These are phyloP conservation scores for Rhizopus arrhizus DNA, from an alignment of 371 early-diverging fungal genomes.

Conservation along the genomic window DNA sequence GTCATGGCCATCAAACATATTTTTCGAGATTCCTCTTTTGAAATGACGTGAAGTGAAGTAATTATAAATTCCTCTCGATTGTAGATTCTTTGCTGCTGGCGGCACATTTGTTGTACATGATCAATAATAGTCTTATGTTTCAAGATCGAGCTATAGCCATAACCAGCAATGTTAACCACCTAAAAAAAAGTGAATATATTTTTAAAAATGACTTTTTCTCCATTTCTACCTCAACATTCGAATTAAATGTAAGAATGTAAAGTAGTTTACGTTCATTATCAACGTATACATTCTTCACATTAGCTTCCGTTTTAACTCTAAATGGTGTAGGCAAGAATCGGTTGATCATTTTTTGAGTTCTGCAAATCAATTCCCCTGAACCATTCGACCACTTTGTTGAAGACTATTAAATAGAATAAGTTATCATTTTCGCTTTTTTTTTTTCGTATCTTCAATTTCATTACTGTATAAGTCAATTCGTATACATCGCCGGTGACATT, in stretches of 20 bases:
- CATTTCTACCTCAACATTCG: conserved; percentile 67
- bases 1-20: conserved; percentile 75
- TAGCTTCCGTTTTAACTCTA: conserved; percentile 13
- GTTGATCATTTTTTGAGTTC: conserved; percentile 48
- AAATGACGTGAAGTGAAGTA: conserved; percentile 67
- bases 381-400: conserved; percentile 75
- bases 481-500: conserved; percentile 75
- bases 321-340: conserved; percentile 66
- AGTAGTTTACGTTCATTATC: conserved; percentile 74
- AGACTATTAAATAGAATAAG: conserved; percentile 6
- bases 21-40: conserved; percentile 59
- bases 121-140: conserved; percentile 49
- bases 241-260: conserved; percentile 68
- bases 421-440: neutral
- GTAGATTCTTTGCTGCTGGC: conserved; percentile 42
- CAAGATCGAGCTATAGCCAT: conserved; percentile 37
- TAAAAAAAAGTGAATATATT: conserved; percentile 3
- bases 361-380: conserved; percentile 70
- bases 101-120: conserved; percentile 52
- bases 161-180: conserved; percentile 36
- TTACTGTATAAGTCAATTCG: conserved; percentile 81
- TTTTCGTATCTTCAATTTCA: neutral
- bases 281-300: conserved; percentile 34
- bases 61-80: conserved; percentile 54
- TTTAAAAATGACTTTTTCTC: neutral